These are phyloP conservation scores for Orobanche coerulescens DNA, from an alignment of 257 asterid species.

Conservation along the genomic window DNA sequence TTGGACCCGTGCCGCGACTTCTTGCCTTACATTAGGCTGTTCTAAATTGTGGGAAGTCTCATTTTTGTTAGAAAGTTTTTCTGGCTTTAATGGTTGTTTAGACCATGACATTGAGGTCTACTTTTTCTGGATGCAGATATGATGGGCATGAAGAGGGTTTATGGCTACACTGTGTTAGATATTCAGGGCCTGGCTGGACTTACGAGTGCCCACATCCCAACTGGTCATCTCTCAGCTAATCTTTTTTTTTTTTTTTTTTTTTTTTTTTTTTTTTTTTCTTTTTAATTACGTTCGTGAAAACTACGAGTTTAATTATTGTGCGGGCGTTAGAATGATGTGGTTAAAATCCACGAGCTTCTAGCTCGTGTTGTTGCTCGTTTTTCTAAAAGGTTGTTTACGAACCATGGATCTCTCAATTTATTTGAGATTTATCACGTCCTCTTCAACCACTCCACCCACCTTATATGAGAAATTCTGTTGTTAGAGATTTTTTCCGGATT, in stretches of 20 bases:
- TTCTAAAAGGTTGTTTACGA: too few species aligned
- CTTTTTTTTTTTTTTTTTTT: background rate
- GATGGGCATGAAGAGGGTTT: constrained; percentile 71
- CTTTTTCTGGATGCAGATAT: constrained; percentile 53
- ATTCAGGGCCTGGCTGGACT: constrained; percentile 77
- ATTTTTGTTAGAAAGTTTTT: background rate
- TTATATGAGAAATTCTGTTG: too few species aligned
- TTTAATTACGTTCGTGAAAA: too few species aligned
- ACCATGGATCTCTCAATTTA: too few species aligned
- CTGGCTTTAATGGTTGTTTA: background rate
- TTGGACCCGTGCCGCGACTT: too few species aligned
- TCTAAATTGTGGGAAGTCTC: background rate
- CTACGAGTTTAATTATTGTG: too few species aligned
- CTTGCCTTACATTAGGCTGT: background rate
- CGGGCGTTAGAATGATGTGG: background rate
- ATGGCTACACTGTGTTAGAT: constrained; percentile 80
- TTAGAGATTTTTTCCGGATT: too few species aligned
- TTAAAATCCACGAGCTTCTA: too few species aligned
- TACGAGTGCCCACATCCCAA: constrained; percentile 75
- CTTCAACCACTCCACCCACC: too few species aligned
- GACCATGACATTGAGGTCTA: background rate
- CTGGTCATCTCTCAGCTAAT: constrained; percentile 54
- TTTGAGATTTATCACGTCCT: too few species aligned
- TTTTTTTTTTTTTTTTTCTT: too few species aligned
- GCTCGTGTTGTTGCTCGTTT: too few species aligned